Evolutionary conservation across 139 green algal species (phyloP).

Genomic region (Tetradesmus obliquus): DNA sequence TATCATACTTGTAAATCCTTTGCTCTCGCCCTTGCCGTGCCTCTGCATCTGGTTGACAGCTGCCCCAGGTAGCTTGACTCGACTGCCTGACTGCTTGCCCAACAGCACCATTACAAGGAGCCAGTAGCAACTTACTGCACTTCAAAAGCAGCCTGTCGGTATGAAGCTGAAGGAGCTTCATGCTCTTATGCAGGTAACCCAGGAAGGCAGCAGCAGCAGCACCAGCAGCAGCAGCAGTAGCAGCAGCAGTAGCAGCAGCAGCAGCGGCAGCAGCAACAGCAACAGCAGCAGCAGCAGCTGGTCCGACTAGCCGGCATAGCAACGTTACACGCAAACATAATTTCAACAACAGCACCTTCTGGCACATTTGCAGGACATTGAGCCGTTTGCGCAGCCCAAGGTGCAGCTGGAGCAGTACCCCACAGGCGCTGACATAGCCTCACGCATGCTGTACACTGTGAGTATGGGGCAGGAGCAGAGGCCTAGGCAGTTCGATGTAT

Average conservation of each 20-base stretch:
- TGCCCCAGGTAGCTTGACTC: too few species aligned
- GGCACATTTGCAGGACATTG: slow-evolving; percentile 70
- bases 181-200: slow-evolving; percentile 75
- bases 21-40: too few species aligned
- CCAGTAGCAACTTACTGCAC: too few species aligned
- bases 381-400: slow-evolving; percentile 82
- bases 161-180: slow-evolving; percentile 94
- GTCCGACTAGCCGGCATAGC: too few species aligned
- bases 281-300: neutral
- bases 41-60: too few species aligned
- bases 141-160: too few species aligned
- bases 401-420: slow-evolving; percentile 96
- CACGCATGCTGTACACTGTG: slow-evolving; percentile 87
- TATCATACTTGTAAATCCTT: too few species aligned
- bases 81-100: too few species aligned
- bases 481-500: neutral
- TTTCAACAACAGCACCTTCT: too few species aligned
- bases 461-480: neutral
- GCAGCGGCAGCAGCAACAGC: neutral
- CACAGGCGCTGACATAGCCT: slow-evolving; percentile 87
- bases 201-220: neutral
- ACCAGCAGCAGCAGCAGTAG: neutral
- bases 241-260: neutral
- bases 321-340: too few species aligned
- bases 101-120: too few species aligned